Evolutionary conservation across 208 protist species (phyloP), one percentile per base, ranked within the genome.

Genomic region (Giardia muris): DNA sequence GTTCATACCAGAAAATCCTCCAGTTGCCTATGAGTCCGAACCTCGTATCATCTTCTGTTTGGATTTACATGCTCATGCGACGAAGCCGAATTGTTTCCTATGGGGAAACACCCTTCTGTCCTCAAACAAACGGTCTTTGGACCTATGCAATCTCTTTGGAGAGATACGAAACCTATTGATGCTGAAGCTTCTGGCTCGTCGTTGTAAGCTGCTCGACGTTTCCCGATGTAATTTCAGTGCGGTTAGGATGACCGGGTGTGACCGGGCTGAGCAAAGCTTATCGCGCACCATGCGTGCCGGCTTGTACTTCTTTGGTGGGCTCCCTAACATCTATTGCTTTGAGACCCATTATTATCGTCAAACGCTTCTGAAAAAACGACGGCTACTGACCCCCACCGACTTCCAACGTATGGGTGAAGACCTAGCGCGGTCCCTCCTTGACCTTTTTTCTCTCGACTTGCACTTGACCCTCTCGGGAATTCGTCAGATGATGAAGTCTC

Each of bases 301-400:
- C 19, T 30, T 76, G 10, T 30, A 76, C 30, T 39, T 10, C 57
- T 39, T 76, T 30, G 30, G 19, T 39, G 30, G 30, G 57, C 57
- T 76, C 30, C 57, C 57, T 76, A 76, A 76, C 57, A 76, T 76
- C 10, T 76, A 76, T 76, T 76, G 57, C 57, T 76, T 76, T 30
- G 57, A 76, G 30, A 76, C 57, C 10, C 57, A 76, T 76, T 76
- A 76, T 30, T 76, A 76, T 76, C 10, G 57, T 10, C 57, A 76
- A 76, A 30, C 30, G 10, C 10, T 39, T 10, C 19, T 30, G 30
- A 76, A 76, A 30, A n/a, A n/a, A n/a, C n/a, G n/a, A n/a, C n/a
- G n/a, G n/a, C n/a, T n/a, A n/a, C n/a, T n/a, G n/a, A n/a, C n/a
- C n/a, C n/a, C n/a, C n/a, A n/a, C n/a, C n/a, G n/a, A n/a, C n/a